Evolutionary conservation across 176 grass and related monocot species (phyloP), one percentile per base, ranked within the genome.

Genomic region (Elymus sibiricus): DNA sequence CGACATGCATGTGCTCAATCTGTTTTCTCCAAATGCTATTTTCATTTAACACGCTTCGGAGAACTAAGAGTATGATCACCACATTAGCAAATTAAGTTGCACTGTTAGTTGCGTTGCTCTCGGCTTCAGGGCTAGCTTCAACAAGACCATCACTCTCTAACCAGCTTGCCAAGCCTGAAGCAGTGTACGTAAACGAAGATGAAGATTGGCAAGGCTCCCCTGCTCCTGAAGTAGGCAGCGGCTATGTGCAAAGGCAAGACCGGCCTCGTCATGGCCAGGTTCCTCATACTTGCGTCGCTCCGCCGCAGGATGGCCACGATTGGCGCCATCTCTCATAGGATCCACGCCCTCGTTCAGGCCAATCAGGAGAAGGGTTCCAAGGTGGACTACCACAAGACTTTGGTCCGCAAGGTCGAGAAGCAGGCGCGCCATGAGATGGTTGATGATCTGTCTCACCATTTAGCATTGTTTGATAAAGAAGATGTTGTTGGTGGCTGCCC

Each of bases 241-340:
- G n/a, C n/a, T n/a, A n/a, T n/a, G n/a, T n/a, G n/a, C n/a, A n/a
- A n/a, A n/a, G n/a, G n/a, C n/a, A n/a, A n/a, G n/a, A n/a, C n/a
- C n/a, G n/a, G n/a, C n/a, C n/a, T n/a, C n/a, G n/a, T n/a, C n/a
- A n/a, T n/a, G n/a, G n/a, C n/a, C n/a, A n/a, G n/a, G n/a, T n/a
- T n/a, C n/a, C n/a, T n/a, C n/a, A n/a, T n/a, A n/a, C n/a, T n/a
- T n/a, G n/a, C n/a, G n/a, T n/a, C n/a, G n/a, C n/a, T n/a, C 1
- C 1, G 60, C 70, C 66, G 90, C 32, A 87, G 87, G 58, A 85
- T 88, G 67, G 37, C 90, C 7, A 15, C 80, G 49, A 47, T 92
- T 37, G 85, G 76, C 5, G 27, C 87, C 2, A 82, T 93, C 51
- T 88, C 90, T 24, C 79, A 79, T 77, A 88, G 89, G 77, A 95